phyloP scores from a whole-genome alignment of 2,329 filamentous ascomycete species.

The Septoria petroselini region DNA sequence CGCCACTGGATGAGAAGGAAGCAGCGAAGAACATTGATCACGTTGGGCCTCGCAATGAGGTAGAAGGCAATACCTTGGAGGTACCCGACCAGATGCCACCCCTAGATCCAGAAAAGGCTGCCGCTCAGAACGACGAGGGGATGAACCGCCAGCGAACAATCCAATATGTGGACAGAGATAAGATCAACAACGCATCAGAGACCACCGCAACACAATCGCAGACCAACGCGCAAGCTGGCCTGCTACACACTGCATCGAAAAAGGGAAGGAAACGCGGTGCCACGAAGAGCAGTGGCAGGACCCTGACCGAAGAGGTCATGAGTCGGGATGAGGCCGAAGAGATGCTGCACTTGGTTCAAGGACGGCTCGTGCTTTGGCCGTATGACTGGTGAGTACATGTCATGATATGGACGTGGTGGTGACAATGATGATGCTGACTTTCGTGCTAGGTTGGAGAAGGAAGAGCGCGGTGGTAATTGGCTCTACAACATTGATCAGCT shows the following conservation, averaged over 20 bases:
- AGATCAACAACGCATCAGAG: constrained; percentile 30
- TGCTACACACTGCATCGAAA: constrained; percentile 43
- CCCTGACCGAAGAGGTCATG: constrained; percentile 70
- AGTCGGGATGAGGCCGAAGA: constrained; percentile 74
- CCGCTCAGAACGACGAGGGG: constrained; percentile 33
- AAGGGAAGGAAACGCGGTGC: constrained; percentile 65
- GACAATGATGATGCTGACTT: constrained; percentile 19
- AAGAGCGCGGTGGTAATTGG: constrained; percentile 94
- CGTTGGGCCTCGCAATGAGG: constrained; percentile 11
- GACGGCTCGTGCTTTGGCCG: constrained; percentile 84
- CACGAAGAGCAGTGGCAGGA: constrained; percentile 65
- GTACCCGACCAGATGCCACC: not conserved
- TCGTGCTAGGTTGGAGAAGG: constrained; percentile 66
- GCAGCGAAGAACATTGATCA: constrained; percentile 10
- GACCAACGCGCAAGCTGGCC: constrained; percentile 4
- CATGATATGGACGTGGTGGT: not conserved
- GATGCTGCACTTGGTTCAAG: constrained; percentile 76
- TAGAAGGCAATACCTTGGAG: constrained; percentile 2
- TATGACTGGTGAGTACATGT: constrained; percentile 70
- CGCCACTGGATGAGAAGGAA: constrained; percentile 32
- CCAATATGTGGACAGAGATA: constrained; percentile 32
- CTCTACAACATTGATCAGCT: constrained; percentile 94
- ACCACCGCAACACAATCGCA: constrained; percentile 32
- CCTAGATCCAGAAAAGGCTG: constrained; percentile 34
- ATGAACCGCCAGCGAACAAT: constrained; percentile 35